These are phyloP conservation scores for Plectosphaerella cucumerina DNA, from an alignment of 2,329 filamentous ascomycete species.

Conservation along the genomic window DNA sequence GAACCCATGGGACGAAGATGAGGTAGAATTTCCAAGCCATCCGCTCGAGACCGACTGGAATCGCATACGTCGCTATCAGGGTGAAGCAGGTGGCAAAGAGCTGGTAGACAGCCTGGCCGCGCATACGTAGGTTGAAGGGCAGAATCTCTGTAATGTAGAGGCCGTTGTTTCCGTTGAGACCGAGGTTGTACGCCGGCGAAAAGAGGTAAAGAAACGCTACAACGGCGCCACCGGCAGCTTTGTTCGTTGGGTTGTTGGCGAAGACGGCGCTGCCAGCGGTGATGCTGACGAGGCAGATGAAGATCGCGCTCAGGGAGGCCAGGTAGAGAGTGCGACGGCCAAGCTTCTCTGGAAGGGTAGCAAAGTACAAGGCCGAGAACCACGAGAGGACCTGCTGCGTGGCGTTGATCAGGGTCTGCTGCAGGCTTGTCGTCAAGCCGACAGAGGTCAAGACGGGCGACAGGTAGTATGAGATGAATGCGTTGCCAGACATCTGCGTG, in stretches of 20 bases:
- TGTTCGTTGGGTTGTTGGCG: slow-evolving; percentile 9
- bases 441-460: slow-evolving; percentile 22
- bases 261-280: slow-evolving; percentile 13
- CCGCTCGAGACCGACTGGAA: slow-evolving; percentile 24
- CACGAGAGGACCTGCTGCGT: slow-evolving; percentile 12
- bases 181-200: slow-evolving; percentile 15
- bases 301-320: slow-evolving; percentile 11
- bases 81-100: background rate
- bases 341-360: slow-evolving; percentile 7
- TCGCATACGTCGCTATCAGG: slow-evolving; percentile 27
- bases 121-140: slow-evolving; percentile 21
- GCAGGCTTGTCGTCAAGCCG: slow-evolving; percentile 23
- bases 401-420: slow-evolving; percentile 29
- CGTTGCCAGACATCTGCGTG: slow-evolving; percentile 23
- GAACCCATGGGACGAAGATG: slow-evolving; percentile 22
- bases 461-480: slow-evolving; percentile 32
- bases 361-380: slow-evolving; percentile 11
- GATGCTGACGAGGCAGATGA: slow-evolving; percentile 8
- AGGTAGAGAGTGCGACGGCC: slow-evolving; percentile 19
- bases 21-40: slow-evolving; percentile 28
- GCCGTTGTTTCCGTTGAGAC: slow-evolving; percentile 9
- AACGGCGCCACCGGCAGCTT: slow-evolving; percentile 16
- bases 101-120: slow-evolving; percentile 1
- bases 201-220: slow-evolving; percentile 29
- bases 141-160: slow-evolving; percentile 27